Evolutionary conservation across 257 asterid genomes (phyloP).

Genomic region (Salvia miltiorrhiza): DNA sequence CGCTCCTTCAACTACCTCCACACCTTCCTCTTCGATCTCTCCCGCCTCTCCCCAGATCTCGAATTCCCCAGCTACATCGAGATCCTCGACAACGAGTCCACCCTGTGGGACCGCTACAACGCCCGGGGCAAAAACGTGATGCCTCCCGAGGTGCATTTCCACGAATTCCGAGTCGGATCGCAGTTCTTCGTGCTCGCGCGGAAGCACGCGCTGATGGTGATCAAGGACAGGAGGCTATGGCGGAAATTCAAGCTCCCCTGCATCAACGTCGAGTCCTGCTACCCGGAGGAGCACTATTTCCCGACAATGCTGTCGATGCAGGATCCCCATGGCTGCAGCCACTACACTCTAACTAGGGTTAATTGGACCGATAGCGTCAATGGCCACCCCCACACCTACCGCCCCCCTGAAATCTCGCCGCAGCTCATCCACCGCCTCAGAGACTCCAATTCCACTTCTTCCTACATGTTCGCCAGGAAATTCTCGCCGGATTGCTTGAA

Average conservation of each 20-base stretch:
- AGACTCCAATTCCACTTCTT: conserved; percentile 56
- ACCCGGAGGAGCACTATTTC: conserved; percentile 91
- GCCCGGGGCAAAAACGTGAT: conserved; percentile 73
- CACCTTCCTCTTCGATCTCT: too few species aligned
- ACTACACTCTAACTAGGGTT: conserved; percentile 67
- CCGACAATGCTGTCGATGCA: conserved; percentile 80
- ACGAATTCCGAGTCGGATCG: conserved; percentile 73
- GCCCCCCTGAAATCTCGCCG: conserved; percentile 55
- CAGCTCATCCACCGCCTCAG: conserved; percentile 59
- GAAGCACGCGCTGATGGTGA: conserved; percentile 62
- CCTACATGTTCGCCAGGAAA: conserved; percentile 73
- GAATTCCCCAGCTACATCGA: conserved; percentile 46
- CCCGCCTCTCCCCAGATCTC: too few species aligned
- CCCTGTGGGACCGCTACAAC: conserved; percentile 50
- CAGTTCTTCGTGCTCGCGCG: conserved; percentile 74
- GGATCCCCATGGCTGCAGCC: conserved; percentile 60
- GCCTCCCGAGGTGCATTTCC: conserved; percentile 69
- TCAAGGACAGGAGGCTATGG: conserved; percentile 79
- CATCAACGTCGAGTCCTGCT: conserved; percentile 63
- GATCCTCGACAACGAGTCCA: conserved; percentile 35
- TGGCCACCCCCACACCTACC: conserved; percentile 89
- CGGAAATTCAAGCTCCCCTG: conserved; percentile 76
- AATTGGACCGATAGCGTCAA: conserved; percentile 77
- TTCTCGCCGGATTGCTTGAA: conserved; percentile 78
- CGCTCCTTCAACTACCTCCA: too few species aligned